phyloP scores from a whole-genome alignment of 495 filamentous ascomycete genomes.

The Lophiostoma macrostomum region DNA sequence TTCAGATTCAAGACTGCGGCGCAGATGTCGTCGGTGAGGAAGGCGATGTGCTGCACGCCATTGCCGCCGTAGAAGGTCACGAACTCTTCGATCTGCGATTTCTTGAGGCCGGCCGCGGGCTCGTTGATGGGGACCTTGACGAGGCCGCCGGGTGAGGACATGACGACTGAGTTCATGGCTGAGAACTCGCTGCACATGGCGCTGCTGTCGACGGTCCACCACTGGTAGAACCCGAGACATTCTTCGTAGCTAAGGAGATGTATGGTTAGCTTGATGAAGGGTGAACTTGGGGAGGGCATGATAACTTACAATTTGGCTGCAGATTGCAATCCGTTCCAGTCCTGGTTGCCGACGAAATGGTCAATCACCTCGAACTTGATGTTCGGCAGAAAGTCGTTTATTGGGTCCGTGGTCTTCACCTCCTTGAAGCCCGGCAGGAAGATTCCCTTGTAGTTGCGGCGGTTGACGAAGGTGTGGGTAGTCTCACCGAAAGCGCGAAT shows the following conservation, averaged over 20 bases:
- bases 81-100: constrained; percentile 88
- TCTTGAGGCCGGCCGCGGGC: constrained; percentile 76
- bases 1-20: constrained; percentile 66
- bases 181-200: constrained; percentile 60
- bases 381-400: constrained; percentile 51
- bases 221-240: neutral
- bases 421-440: constrained; percentile 74
- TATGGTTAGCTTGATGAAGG: constrained; percentile 77
- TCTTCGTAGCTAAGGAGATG: constrained; percentile 55
- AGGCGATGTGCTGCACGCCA: constrained; percentile 86
- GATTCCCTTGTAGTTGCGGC: constrained; percentile 58
- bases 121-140: constrained; percentile 98
- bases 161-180: constrained; percentile 76
- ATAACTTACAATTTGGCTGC: constrained; percentile 84
- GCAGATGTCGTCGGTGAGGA: constrained; percentile 74
- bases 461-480: constrained; percentile 77
- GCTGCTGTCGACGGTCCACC: neutral
- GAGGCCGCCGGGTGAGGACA: constrained; percentile 71
- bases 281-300: too few relatives aligned
- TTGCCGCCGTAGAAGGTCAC: constrained; percentile 78
- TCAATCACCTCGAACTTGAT: constrained; percentile 69
- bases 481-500: constrained; percentile 88
- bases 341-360: constrained; percentile 91
- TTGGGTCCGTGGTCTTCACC: constrained; percentile 41
- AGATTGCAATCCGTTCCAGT: constrained; percentile 79